phyloP scores from a whole-genome alignment of 2,329 filamentous ascomycete species.

The Chaetomium strumarium region DNA sequence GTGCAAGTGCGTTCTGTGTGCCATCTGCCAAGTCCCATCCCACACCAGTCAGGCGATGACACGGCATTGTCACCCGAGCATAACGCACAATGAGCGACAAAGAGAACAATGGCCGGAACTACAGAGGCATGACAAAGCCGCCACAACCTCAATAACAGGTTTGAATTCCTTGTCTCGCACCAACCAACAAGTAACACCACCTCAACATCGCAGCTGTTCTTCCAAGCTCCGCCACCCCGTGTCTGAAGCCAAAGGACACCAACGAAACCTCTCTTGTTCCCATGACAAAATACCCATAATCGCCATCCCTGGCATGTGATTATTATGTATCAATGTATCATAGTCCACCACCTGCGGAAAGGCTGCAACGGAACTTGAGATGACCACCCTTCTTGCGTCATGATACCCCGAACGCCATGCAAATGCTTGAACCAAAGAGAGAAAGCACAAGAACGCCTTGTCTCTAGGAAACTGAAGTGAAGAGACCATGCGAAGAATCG shows the following conservation, averaged over 20 bases:
- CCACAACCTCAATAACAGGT: not conserved
- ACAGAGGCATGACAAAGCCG: not conserved
- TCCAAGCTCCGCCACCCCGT: too few relatives aligned
- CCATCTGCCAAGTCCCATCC: too few relatives aligned
- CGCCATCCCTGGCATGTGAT: conserved; percentile 6
- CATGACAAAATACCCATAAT: not conserved
- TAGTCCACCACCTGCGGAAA: not conserved
- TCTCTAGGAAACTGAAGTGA: not conserved
- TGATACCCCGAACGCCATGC: conserved; percentile 13
- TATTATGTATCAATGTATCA: conserved; percentile 10
- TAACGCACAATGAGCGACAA: not conserved
- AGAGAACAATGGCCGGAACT: not conserved
- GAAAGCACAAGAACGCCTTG: conserved; percentile 10
- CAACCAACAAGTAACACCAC: not conserved
- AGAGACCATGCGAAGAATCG: not conserved
- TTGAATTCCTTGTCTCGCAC: not conserved
- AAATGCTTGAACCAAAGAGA: conserved; percentile 16
- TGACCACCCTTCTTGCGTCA: not conserved
- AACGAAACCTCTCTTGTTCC: not conserved
- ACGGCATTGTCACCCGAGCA: not conserved
- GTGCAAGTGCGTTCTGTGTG: too few relatives aligned
- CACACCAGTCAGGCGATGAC: too few relatives aligned
- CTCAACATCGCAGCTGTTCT: not conserved
- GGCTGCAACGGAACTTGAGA: not conserved
- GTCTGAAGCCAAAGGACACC: not conserved